Evolutionary conservation across 306 rosid genomes (phyloP), one percentile per base, ranked within the genome.

Genomic region (Rubus parviflorus): DNA sequence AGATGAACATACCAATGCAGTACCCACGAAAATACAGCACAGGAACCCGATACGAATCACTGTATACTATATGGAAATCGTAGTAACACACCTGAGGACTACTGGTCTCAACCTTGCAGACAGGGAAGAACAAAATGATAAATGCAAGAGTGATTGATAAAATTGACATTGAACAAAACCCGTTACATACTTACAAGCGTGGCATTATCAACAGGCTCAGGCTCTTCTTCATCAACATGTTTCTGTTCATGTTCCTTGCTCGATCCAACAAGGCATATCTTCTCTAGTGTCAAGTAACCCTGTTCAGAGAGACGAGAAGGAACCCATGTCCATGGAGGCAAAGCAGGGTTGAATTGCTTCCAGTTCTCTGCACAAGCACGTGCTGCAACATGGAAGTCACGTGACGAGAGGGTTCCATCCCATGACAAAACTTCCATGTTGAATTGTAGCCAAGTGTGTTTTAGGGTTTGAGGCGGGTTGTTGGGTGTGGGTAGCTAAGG

Each of bases 1-100:
- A 74, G 9, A 83, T 22, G 13, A 65, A 75, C 85, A 71, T 85
- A 94, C 98, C 98, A 58, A 79, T 83, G 64, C 7, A 70, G 79
- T 89, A 94, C 8, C 91, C 86, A 15, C 85, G 90, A 72, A 94
- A 94, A 76, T 85, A 92, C 48, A 94, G 80, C 75, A 90, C 89
- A 11, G 96, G 98, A 91, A 87, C 96, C 52, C 86, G 83, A 68
- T 81, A 94, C 11, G 97, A 87, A 79, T 90, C 88, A 77, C 92
- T 85, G 87, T 90, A 83, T 42, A 86, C 77, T 41, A 94, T 77
- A 52, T 94, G 97, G 80, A 94, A 86, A 83, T 92, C 94, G 74
- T 82, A 90, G 86, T 74, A 88, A 60, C 70, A 79, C 78, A 77
- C 81, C 75, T 86, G 88, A 67, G 42, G 41, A 65, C 47, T 52